phyloP scores from a whole-genome alignment of 2,329 filamentous ascomycete species.

The Mariannaea elegans region DNA sequence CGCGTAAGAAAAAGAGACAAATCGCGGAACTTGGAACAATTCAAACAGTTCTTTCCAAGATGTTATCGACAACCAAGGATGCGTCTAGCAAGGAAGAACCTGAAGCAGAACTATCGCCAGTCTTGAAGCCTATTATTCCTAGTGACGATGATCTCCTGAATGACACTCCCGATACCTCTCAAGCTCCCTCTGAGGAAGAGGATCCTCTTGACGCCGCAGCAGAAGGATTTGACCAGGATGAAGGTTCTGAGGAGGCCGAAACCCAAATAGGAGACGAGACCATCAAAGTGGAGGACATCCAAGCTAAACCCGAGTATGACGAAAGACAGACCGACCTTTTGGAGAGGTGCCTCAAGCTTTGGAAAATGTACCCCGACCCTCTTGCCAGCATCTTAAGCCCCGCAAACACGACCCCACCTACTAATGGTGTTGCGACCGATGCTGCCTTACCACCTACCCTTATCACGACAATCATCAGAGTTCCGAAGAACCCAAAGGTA shows the following conservation, averaged over 20 bases:
- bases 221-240: conserved; percentile 32
- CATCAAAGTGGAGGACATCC: conserved; percentile 36
- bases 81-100: conserved; percentile 46
- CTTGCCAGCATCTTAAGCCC: conserved; percentile 64
- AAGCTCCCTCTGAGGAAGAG: conserved; percentile 48
- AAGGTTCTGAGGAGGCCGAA: conserved; percentile 27
- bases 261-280: conserved; percentile 31
- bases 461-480: conserved; percentile 77
- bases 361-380: conserved; percentile 69
- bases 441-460: conserved; percentile 67
- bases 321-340: conserved; percentile 59
- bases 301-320: conserved; percentile 52
- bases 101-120: conserved; percentile 47
- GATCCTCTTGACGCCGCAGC: conserved; percentile 34
- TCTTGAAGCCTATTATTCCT: conserved; percentile 55
- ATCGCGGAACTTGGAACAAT: conserved; percentile 83
- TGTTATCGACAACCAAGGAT: conserved; percentile 53
- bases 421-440: conserved; percentile 64
- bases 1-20: conserved; percentile 77
- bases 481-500: conserved; percentile 82
- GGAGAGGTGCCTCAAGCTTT: conserved; percentile 69
- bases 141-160: conserved; percentile 66
- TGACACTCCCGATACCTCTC: conserved; percentile 64
- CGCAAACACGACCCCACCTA: conserved; percentile 73
- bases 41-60: conserved; percentile 70